Base-by-base conservation (phyloP, 1,284 basidiomycete genomes). In the Ustilago nuda region DNA sequence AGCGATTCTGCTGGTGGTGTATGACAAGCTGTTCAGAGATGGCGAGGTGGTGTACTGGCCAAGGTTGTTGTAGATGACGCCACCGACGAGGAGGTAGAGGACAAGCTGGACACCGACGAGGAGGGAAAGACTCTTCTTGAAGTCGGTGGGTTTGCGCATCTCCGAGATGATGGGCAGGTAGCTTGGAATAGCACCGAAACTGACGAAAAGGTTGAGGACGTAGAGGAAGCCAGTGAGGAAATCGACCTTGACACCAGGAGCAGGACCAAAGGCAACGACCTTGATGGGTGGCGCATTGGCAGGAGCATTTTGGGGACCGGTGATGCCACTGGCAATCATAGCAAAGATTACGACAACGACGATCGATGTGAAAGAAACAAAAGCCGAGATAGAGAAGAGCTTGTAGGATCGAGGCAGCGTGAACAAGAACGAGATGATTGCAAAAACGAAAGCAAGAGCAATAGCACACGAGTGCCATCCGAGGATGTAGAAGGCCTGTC, bases 31-130 rank as follows among this genome's bases (percentile, higher is more conserved):
- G 69, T 79, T 79, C 19, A 84, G 76, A 55, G 74, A 74, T 27
- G 83, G 83, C 64, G 81, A 83, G 13, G 64, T 73, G 19, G 78
- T 77, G 72, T 79, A 82, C 58, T 83, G 80, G 43, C 83, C 83
- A 12, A 81, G 75, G 50, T 79, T 79, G 69, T 72, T 35, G 68
- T 82, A 81, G 60, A 84, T 70, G 46, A 83, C 74, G 41, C 77
- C 74, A n/a, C 82, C 82, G 23, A 82, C 79, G 12, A 84, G 55
- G n/a, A 76, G 39, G 62, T 84, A 84, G 55, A 84, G 72, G 2
- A 84, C 78, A 36, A 78, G 53, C 60, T 82, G 78, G 9, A 80
- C 71, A 35, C 32, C 52, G 3, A 78, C 68, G 17, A 82, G 76
- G 37, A 74, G 36, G 19, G 33, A 53, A 3, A 84, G 68, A 63